These are phyloP conservation scores for Lentinus tigrinus DNA, from an alignment of 768 basidiomycete species.

Conservation along the genomic window DNA sequence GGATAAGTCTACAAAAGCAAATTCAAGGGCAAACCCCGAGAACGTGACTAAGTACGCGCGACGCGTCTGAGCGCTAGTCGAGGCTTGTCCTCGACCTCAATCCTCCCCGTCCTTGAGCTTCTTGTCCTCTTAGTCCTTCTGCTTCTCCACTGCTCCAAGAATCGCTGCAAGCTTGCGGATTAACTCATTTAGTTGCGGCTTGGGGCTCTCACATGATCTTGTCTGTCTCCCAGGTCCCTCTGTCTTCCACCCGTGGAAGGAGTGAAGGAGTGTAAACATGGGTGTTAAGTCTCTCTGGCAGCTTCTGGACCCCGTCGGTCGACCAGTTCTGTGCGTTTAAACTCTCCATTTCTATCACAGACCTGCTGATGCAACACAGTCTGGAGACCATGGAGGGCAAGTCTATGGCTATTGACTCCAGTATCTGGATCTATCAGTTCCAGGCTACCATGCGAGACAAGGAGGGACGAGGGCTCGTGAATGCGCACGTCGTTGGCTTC, in stretches of 20 bases:
- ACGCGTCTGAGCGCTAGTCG: constrained; percentile 13
- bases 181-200: no score
- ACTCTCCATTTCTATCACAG: background rate
- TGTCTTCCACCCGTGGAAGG: background rate
- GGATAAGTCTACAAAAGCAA: no score
- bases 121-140: no score
- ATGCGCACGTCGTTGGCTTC: constrained; percentile 93
- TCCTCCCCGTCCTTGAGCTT: no score
- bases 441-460: constrained; percentile 99
- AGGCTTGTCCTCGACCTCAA: no score
- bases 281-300: constrained; percentile 98
- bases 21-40: background rate
- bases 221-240: background rate
- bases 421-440: constrained; percentile 99
- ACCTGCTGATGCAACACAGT: constrained; percentile 38
- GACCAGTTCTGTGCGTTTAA: constrained; percentile 84
- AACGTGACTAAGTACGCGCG: constrained; percentile 17
- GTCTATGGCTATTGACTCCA: constrained; percentile 94
- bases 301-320: constrained; percentile 87
- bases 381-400: constrained; percentile 96
- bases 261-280: constrained; percentile 44
- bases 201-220: constrained; percentile 8
- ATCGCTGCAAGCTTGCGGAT: no score
- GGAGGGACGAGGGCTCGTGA: constrained; percentile 85
- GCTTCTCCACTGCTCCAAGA: no score